Evolutionary conservation across 495 filamentous ascomycete species (phyloP), one percentile per base, ranked within the genome.

Genomic region (Parachaetomium inaequale): DNA sequence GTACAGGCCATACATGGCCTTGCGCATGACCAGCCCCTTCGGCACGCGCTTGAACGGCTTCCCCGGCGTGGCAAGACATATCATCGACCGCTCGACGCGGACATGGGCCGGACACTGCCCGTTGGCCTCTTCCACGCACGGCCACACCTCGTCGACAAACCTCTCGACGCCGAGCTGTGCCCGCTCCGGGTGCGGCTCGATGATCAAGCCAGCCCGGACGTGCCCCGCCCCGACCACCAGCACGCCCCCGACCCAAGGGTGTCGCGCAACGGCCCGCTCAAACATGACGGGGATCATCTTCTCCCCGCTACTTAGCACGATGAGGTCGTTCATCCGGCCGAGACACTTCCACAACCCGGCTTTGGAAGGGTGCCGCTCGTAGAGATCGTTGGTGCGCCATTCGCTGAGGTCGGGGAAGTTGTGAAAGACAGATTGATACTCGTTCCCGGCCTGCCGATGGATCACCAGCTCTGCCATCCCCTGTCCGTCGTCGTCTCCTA

Each of bases 281-380:
- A 29, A 50, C 12, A 23, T 14, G 10, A 29, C 46, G 15, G 84
- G 83, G 55, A 84, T 81, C 34, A 81, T 62, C 68, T 86, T 87
- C 58, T 85, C 79, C 3, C 82, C 84, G 61, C 81, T 85, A 14
- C 72, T 74, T 50, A 87, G 74, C 0, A 83, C 81, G 38, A 87
- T 78, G 29, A 84, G 67, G 63, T 87, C 84, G 61, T 87, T 83
- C 0, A 66, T 59, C 28, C 84, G 73, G 0, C 81, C 79, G 28
- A 66, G 59, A 61, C 78, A 81, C 8, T 59, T 64, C 82, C 80
- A 85, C 31, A 76, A 68, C 8, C 72, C 65, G 0, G 74, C 67
- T 26, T 73, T 69, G 1, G 67, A 63, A 0, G 81, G 77, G 12
- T 50, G 46, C 12, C 26, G 46, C 1, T 68, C 64, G 55, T 77